Evolutionary conservation across 208 protist genomes (phyloP).

Genomic region (Novymonas esmeraldas): DNA sequence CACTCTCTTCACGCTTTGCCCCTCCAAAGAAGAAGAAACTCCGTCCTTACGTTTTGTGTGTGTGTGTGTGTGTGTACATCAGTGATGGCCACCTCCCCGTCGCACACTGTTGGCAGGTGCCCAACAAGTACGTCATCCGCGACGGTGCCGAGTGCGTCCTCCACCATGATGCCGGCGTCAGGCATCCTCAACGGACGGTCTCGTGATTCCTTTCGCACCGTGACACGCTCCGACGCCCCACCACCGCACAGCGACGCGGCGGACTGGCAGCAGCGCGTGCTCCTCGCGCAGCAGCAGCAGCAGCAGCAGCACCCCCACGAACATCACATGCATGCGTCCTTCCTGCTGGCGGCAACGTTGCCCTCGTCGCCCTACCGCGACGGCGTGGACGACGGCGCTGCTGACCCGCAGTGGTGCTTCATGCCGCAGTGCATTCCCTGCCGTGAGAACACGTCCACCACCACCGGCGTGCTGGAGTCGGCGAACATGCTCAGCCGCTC

Average conservation of each 20-base stretch:
- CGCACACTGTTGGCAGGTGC: neutral
- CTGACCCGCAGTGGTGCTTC: constrained; percentile 1
- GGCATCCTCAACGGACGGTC: neutral
- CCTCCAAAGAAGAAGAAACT: neutral
- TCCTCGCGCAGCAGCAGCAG: too few species aligned
- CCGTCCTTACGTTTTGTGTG: too few species aligned
- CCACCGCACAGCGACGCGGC: too few species aligned
- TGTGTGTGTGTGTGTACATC: too few species aligned
- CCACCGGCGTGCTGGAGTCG: neutral
- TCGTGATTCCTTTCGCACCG: too few species aligned
- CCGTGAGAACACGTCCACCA: neutral
- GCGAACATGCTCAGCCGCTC: neutral
- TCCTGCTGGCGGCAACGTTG: neutral
- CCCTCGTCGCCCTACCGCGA: neutral
- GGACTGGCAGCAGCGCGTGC: too few species aligned
- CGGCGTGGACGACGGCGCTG: neutral
- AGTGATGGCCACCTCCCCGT: neutral
- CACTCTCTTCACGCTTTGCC: too few species aligned
- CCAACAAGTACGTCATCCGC: neutral
- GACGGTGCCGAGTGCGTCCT: neutral
- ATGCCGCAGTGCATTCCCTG: neutral
- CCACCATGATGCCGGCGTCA: neutral
- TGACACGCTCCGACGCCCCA: too few species aligned
- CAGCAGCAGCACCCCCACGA: too few species aligned
- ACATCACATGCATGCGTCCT: too few species aligned